Percentiles rank a stretch among this genome's conserved stretches.
Evolutionary conservation across 331 rosid genomes (phyloP).

Genomic region (Cydonia oblonga): DNA sequence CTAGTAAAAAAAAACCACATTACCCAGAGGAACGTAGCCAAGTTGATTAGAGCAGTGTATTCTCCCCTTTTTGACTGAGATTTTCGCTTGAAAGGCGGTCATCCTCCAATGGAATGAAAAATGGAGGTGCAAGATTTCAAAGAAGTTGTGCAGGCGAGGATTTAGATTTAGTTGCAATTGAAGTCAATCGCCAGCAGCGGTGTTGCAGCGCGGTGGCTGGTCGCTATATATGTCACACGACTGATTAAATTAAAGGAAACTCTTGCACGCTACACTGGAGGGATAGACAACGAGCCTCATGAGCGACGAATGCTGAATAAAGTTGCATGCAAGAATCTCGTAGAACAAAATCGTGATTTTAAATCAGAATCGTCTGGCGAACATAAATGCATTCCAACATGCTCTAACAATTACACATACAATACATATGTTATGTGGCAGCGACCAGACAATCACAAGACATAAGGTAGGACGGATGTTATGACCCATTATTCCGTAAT

Average conservation of each 20-base stretch:
- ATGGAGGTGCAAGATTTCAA: not conserved
- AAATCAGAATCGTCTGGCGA: not conserved
- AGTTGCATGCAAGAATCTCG: not conserved
- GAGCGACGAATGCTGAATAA: no score
- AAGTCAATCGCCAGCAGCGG: no score
- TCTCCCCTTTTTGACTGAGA: no score
- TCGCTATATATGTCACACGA: no score
- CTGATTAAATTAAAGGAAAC: no score
- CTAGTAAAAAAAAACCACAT: no score
- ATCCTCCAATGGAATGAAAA: no score
- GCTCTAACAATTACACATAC: not conserved
- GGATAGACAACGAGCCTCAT: no score
- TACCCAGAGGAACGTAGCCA: fast-evolving
- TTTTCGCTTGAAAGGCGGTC: no score
- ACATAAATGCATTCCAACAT: not conserved
- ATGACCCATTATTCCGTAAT: not conserved
- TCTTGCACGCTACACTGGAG: no score
- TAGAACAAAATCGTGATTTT: not conserved
- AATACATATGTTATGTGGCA: not conserved
- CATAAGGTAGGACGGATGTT: not conserved
- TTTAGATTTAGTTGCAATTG: not conserved
- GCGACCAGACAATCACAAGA: not conserved
- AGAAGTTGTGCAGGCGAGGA: not conserved
- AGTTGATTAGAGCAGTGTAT: no score
- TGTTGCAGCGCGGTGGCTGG: no score